Evolutionary conservation across 768 basidiomycete species (phyloP), one percentile per base, ranked within the genome.

Genomic region (Vishniacozyma victoriae): DNA sequence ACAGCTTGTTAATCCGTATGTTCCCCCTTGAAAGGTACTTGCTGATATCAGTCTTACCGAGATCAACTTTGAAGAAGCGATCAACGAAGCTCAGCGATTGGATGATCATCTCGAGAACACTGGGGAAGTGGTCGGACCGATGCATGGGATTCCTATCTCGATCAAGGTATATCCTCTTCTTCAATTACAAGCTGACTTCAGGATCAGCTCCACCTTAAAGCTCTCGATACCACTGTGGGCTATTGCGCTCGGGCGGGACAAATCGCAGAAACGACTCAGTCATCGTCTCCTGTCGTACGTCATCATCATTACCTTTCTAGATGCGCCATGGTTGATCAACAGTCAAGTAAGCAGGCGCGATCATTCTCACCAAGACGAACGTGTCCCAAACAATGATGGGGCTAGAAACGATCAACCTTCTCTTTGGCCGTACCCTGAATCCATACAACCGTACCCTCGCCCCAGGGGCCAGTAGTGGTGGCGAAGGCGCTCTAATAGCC

Each of bases 61-160:
- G n/a, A n/a, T n/a, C n/a, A n/a, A n/a, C n/a, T n/a, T n/a, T n/a
- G 59, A 53, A 2, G 60, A 57, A 26, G 60, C 54, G 9, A 22
- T 62, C 3, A 53, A 44, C 14, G 29, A 52, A 20, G 63, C 60
- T 24, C 40, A 25, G 20, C 27, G 19, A 41, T 41, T n/a, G n/a
- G 31, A 33, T 33, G 31, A 33, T 33, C 9, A 48, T 26, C 25
- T 57, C 16, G 46, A 41, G 24, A 37, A 18, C 35, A 55, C 53
- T 6, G 60, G 63, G 0, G 7, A 48, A 19, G 16, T 51, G 0
- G 58, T 62, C 5, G 64, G 64, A 5, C 64, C 64, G 5, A 22
- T 66, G 20, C 64, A 66, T 36, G 64, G 64, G 1, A 46, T 62
- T 1, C 60, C 60, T 11, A 54, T 66, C 13, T 62, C 60, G 5